Base-by-base conservation (phyloP, 495 filamentous ascomycete genomes). In the Ramalina intermedia region DNA sequence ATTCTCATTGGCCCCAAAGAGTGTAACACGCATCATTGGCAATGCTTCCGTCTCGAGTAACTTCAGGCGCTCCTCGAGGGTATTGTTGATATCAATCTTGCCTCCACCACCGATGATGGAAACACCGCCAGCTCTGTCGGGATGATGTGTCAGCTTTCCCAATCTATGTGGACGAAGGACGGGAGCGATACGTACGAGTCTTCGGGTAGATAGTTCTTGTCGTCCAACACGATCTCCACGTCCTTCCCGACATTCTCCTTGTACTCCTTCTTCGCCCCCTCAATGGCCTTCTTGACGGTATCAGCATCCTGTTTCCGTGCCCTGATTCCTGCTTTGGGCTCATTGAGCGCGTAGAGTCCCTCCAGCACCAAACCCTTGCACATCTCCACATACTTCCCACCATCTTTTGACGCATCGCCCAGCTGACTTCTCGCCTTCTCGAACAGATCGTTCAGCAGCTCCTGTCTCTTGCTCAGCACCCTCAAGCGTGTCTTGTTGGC, bases 31-130 rank as follows among this genome's bases (percentile, higher is more conserved):
- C 54, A 99, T 80, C 29, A 79, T 80, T 12, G 93, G 93, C 37
- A 96, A 74, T 24, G 84, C 85, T 56, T 84, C 85, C 47, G 78
- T 79, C 63, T 90, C 80, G 37, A 96, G 76, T 48, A 96, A 69
- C 52, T 78, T 80, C 65, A 99, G 69, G 47, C 93, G 79, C 61
- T 94, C 84, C 57, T 96, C 93, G 43, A 96, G 81, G 23, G 91
- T 96, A 68, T 99, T 96, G 78, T 95, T 87, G 63, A 99, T 94
- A 55, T 94, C 87, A 64, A 99, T 96, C 74, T 89, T 95, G 60
- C 93, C 93, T 50, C 78, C 73, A 42, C 81, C 78, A 23, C 88
- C 87, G 20, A 93, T 63, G 53, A 96, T 83, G 38, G 70, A 61
- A 16, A 96, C 69, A 53, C 91, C 91, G 49, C 91, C 91, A 47